Percentiles rank a stretch among this genome's conserved stretches.
Evolutionary conservation across 495 filamentous ascomycete species (phyloP).

Genomic region (Glonium stellatum): DNA sequence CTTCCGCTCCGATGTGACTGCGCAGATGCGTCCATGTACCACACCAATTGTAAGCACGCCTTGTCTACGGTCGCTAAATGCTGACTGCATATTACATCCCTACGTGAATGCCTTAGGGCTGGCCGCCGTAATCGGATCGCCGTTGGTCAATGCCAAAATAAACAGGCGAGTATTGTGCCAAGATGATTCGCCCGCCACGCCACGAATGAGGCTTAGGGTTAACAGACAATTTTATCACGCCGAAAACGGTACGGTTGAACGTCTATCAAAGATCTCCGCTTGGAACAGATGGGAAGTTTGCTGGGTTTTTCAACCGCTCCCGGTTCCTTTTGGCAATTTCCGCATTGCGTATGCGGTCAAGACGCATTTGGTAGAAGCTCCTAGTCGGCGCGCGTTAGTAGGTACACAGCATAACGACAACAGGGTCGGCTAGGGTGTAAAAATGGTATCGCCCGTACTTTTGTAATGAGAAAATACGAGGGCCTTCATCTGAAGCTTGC

Average conservation of each 20-base stretch:
- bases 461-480: slow-evolving; percentile 78
- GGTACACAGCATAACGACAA: background rate
- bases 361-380: slow-evolving; percentile 76
- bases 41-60: background rate
- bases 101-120: background rate
- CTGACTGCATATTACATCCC: slow-evolving; percentile 5
- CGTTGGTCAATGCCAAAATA: background rate
- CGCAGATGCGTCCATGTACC: background rate
- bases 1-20: background rate
- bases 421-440: background rate
- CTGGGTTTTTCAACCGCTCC: slow-evolving; percentile 72
- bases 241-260: no score
- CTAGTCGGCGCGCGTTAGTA: slow-evolving; percentile 41
- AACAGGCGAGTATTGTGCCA: background rate
- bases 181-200: no score
- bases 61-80: slow-evolving; percentile 2
- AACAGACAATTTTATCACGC: no score
- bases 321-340: slow-evolving; percentile 77
- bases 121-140: background rate
- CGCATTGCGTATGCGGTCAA: slow-evolving; percentile 68
- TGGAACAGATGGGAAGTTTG: slow-evolving; percentile 77
- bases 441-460: slow-evolving; percentile 51
- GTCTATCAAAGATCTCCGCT: slow-evolving; percentile 50
- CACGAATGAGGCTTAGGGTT: no score
- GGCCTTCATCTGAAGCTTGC: slow-evolving; percentile 35